phyloP scores from a whole-genome alignment of 2,329 filamentous ascomycete genomes.

The Phaeosphaeriaceae sp. region DNA sequence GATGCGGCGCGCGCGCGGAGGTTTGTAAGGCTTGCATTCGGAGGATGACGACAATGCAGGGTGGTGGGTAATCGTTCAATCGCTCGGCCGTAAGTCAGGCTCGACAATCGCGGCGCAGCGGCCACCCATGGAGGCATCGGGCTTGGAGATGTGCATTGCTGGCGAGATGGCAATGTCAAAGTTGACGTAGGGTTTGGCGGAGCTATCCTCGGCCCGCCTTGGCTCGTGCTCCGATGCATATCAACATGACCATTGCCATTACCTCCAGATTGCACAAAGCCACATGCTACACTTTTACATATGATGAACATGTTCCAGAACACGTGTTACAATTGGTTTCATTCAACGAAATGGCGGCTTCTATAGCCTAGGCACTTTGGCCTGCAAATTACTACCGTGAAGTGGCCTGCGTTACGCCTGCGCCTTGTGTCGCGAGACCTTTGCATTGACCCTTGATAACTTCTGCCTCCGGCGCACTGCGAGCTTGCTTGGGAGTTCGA shows the following conservation, averaged over 20 bases:
- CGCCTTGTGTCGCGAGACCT: constrained; percentile 32
- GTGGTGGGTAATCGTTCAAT: constrained; percentile 34
- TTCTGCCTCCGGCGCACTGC: constrained; percentile 11
- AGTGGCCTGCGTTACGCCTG: constrained; percentile 36
- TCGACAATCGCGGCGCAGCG: constrained; percentile 42
- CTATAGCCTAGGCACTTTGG: constrained; percentile 22
- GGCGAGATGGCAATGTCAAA: constrained; percentile 22
- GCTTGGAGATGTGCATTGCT: constrained; percentile 38
- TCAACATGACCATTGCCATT: neutral
- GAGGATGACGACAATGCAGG: constrained; percentile 36
- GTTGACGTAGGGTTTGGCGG: constrained; percentile 30
- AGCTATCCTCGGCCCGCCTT: constrained; percentile 31
- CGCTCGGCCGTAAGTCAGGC: constrained; percentile 30
- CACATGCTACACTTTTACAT: neutral
- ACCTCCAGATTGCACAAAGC: neutral
- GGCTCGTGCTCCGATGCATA: constrained; percentile 17
- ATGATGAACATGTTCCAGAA: neutral
- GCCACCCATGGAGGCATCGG: constrained; percentile 53
- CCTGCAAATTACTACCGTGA: constrained; percentile 40
- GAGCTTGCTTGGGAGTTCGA: constrained; percentile 2
- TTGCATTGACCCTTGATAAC: constrained; percentile 23
- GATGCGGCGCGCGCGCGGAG: constrained; percentile 44
- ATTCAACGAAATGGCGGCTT: constrained; percentile 34
- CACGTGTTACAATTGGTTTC: constrained; percentile 18
- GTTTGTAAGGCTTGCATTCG: constrained; percentile 13